A percentile compares a stretch with the other conserved stretches of the same genome.
Conservation (phyloP, 2,329 filamentous ascomycete genomes). For the Hortaea werneckii region DNA sequence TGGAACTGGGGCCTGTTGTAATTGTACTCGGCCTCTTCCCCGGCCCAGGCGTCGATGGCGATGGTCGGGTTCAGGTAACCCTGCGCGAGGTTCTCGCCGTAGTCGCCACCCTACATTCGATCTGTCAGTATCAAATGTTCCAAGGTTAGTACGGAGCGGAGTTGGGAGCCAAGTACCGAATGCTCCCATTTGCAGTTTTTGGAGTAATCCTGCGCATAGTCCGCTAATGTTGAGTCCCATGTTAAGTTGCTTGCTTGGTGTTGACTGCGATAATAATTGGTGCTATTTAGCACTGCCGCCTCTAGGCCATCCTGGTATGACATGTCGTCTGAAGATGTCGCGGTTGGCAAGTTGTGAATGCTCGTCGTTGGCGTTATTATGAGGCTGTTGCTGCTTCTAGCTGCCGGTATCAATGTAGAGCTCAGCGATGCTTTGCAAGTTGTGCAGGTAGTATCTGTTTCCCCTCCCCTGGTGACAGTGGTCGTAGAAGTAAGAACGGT, state of each 20-base stretch:
- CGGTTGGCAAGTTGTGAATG: background rate
- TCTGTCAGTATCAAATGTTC: background rate
- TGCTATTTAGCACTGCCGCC: conserved; percentile 22
- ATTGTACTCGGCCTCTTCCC: conserved; percentile 21
- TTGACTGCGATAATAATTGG: conserved; percentile 20
- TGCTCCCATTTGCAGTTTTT: conserved; percentile 22
- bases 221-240: conserved; percentile 20
- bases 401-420: background rate
- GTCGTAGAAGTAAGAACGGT: conserved; percentile 13
- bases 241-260: conserved; percentile 13
- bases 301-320: conserved; percentile 10
- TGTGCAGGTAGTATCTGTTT: conserved; percentile 3
- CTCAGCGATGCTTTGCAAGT: conserved; percentile 3
- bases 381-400: background rate
- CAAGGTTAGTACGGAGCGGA: background rate
- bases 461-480: conserved; percentile 7
- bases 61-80: conserved; percentile 13
- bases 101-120: conserved; percentile 15
- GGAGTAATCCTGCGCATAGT: conserved; percentile 19
- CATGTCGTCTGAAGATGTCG: conserved; percentile 4
- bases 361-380: background rate
- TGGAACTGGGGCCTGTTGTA: conserved; percentile 19
- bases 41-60: conserved; percentile 23
- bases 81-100: conserved; percentile 25
- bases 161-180: conserved; percentile 12